These are phyloP conservation scores for Mycena crocata DNA, from an alignment of 768 basidiomycete genomes.

Conservation along the genomic window DNA sequence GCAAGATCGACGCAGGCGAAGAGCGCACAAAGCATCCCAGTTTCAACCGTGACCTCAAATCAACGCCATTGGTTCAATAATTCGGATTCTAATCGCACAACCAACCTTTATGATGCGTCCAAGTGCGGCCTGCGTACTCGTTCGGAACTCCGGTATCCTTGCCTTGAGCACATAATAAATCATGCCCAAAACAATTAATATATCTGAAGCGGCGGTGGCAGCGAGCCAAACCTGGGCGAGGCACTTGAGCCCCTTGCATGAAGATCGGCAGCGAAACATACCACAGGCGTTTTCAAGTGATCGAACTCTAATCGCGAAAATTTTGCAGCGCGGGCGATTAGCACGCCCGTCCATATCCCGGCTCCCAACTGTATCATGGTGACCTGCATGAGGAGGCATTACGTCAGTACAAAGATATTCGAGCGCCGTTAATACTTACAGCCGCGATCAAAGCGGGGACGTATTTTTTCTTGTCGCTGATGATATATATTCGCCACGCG, in stretches of 20 bases:
- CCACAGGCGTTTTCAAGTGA: constrained; percentile 2
- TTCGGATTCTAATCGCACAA: no score
- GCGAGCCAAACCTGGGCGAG: constrained; percentile 34
- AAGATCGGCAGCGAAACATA: background rate
- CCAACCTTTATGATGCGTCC: no score
- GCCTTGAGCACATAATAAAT: constrained; percentile 34
- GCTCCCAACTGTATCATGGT: constrained; percentile 5
- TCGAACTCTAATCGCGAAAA: constrained; percentile 4
- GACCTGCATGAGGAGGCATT: background rate
- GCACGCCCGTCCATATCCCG: constrained; percentile 15
- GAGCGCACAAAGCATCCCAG: constrained; percentile 35
- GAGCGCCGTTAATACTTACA: background rate
- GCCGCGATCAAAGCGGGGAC: constrained; percentile 29
- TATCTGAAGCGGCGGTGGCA: constrained; percentile 34
- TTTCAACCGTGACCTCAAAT: constrained; percentile 37
- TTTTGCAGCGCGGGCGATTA: background rate
- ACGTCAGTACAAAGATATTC: background rate
- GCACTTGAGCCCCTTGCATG: background rate
- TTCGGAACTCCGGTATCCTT: constrained; percentile 19
- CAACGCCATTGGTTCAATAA: no score
- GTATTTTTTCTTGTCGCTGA: constrained; percentile 16
- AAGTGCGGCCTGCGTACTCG: no score
- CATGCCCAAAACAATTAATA: constrained; percentile 37
- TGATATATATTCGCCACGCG: constrained; percentile 38
- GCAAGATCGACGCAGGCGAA: constrained; percentile 33